Percentiles rank a stretch among this genome's conserved stretches.
These are phyloP conservation scores for Peterozyma xylosa DNA, from an alignment of 805 yeast species.

Conservation along the genomic window DNA sequence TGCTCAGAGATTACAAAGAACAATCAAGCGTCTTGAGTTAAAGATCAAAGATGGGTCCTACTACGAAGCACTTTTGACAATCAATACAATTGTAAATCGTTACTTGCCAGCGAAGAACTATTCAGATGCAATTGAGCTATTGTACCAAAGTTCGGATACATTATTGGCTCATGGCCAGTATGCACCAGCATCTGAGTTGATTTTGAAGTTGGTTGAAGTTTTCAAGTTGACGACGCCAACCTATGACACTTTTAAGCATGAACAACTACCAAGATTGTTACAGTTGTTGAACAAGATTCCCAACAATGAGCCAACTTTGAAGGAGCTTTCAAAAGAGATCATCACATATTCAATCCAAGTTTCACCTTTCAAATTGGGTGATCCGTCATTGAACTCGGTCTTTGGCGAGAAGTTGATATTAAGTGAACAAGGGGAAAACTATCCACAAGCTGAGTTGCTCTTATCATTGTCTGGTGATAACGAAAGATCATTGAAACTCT, in stretches of 20 bases:
- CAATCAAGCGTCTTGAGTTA: slow-evolving; percentile 57
- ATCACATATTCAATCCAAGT: slow-evolving; percentile 56
- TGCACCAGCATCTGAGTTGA: slow-evolving; percentile 77
- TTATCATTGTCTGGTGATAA: slow-evolving; percentile 15
- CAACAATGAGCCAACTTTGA: slow-evolving; percentile 51
- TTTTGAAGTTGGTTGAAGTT: slow-evolving; percentile 64
- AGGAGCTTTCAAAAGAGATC: slow-evolving; percentile 59
- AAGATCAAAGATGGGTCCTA: slow-evolving; percentile 63
- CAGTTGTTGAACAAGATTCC: slow-evolving; percentile 34
- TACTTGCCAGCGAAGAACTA: slow-evolving; percentile 64
- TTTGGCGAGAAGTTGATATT: slow-evolving; percentile 59
- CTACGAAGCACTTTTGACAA: slow-evolving; percentile 94
- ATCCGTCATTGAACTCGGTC: slow-evolving; percentile 64
- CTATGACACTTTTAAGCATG: slow-evolving; percentile 13
- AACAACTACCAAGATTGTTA: slow-evolving; percentile 27
- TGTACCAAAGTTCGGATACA: slow-evolving; percentile 64
- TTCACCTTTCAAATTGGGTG: slow-evolving; percentile 55
- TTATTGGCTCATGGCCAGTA: slow-evolving; percentile 64
- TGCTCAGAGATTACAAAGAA: slow-evolving; percentile 41
- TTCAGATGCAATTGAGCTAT: slow-evolving; percentile 63
- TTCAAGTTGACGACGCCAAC: slow-evolving; percentile 25
- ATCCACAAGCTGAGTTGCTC: slow-evolving; percentile 19
- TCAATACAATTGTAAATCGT: slow-evolving; percentile 83
- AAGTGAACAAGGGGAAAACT: slow-evolving; percentile 17
- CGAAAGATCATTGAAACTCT: slow-evolving; percentile 14